These are phyloP conservation scores for Trametes cinnabarina DNA, from an alignment of 768 basidiomycete species.

Conservation along the genomic window DNA sequence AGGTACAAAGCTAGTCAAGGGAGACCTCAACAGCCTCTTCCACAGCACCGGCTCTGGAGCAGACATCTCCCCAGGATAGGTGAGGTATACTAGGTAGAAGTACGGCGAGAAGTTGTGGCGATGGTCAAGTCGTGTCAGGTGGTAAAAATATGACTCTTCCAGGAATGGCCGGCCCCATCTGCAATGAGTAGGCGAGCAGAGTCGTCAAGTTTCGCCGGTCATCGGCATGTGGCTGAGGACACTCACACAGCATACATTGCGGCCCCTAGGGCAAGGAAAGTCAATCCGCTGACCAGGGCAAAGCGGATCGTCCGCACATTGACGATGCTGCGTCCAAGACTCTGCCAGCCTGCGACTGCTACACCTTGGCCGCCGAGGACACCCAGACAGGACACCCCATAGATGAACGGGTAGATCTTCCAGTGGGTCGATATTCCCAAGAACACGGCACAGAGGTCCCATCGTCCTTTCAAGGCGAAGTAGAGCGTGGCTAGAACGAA, in stretches of 20 bases:
- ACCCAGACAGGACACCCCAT: slow-evolving; percentile 75
- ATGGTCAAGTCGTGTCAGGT: slow-evolving; percentile 87
- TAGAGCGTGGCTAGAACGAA: slow-evolving; percentile 73
- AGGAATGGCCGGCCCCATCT: slow-evolving; percentile 97
- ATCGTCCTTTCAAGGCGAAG: slow-evolving; percentile 53
- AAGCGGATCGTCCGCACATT: slow-evolving; percentile 62
- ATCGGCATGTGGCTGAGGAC: neutral
- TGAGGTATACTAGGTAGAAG: slow-evolving; percentile 93
- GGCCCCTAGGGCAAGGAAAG: slow-evolving; percentile 60
- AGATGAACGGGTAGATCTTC: slow-evolving; percentile 97
- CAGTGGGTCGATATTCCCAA: slow-evolving; percentile 88
- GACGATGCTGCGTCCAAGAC: slow-evolving; percentile 42
- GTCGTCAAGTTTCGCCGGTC: no score
- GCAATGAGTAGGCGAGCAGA: no score
- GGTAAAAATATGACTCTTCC: slow-evolving; percentile 90
- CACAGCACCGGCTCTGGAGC: slow-evolving; percentile 31
- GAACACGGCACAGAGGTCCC: slow-evolving; percentile 65
- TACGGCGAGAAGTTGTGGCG: slow-evolving; percentile 98
- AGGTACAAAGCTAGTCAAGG: slow-evolving; percentile 79
- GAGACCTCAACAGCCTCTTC: slow-evolving; percentile 57
- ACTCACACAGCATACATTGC: slow-evolving; percentile 76
- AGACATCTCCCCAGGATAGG: slow-evolving; percentile 50
- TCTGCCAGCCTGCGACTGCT: slow-evolving; percentile 23
- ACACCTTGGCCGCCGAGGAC: slow-evolving; percentile 36
- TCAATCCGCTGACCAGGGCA: slow-evolving; percentile 60